A percentile compares a stretch with the other conserved stretches of the same genome.
Evolutionary conservation across 495 filamentous ascomycete species (phyloP).

Genomic region (Thermothielavioides terrestris): DNA sequence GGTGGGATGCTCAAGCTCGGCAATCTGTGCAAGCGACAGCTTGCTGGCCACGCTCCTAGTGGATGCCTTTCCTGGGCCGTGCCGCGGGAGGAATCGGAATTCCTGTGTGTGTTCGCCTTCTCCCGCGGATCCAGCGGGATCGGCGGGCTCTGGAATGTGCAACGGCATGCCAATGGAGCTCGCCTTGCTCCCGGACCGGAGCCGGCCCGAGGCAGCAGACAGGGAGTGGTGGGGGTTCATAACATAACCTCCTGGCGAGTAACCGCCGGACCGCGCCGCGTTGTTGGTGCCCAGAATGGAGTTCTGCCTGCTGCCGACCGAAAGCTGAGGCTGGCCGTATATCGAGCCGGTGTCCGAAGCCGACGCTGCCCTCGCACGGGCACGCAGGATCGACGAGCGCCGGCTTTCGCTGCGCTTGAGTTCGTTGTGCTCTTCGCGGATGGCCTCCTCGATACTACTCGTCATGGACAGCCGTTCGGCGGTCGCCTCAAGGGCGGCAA

Average conservation of each 20-base stretch:
- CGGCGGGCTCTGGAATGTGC: slow-evolving; percentile 2
- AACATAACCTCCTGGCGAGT: slow-evolving; percentile 58
- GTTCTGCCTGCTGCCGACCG: slow-evolving; percentile 50
- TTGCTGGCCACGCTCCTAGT: slow-evolving; percentile 35
- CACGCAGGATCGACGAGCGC: slow-evolving; percentile 44
- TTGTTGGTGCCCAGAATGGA: slow-evolving; percentile 62
- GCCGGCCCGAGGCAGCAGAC: slow-evolving; percentile 43
- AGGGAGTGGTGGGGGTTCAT: slow-evolving; percentile 59
- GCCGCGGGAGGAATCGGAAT: slow-evolving; percentile 29
- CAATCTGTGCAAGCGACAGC: slow-evolving; percentile 37
- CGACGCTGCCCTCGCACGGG: slow-evolving; percentile 19
- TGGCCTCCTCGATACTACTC: slow-evolving; percentile 73
- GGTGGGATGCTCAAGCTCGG: slow-evolving; percentile 36
- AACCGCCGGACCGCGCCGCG: slow-evolving; percentile 58
- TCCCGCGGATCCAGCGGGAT: slow-evolving; percentile 6
- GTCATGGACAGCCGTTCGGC: slow-evolving; percentile 73
- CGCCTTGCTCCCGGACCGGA: slow-evolving; percentile 51
- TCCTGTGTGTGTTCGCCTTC: slow-evolving; percentile 28
- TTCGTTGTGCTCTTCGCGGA: slow-evolving; percentile 68
- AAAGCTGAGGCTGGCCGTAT: slow-evolving; percentile 23
- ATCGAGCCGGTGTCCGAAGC: slow-evolving; percentile 29
- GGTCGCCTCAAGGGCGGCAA: slow-evolving; percentile 72
- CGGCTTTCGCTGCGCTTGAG: slow-evolving; percentile 62
- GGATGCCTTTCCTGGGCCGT: slow-evolving; percentile 40
- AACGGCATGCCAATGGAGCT: slow-evolving; percentile 21